Evolutionary conservation across 495 filamentous ascomycete genomes (phyloP).

Genomic region (Aspergillus cristatus): DNA sequence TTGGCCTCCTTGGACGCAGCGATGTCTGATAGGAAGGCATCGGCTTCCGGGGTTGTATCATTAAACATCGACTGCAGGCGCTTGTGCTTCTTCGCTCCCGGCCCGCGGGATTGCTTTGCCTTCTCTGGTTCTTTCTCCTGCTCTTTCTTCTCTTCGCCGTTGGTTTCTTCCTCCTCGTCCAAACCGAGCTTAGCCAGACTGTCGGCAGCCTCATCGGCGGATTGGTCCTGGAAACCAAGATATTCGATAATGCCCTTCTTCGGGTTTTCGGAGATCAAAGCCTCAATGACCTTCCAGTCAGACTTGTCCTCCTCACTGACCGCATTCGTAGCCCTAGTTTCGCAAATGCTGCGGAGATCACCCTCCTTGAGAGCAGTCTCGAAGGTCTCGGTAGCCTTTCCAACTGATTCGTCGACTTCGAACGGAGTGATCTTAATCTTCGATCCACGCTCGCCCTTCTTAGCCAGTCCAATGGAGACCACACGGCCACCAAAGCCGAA

Average conservation of each 20-base stretch:
- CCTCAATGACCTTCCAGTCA: slow-evolving; percentile 90
- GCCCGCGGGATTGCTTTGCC: slow-evolving; percentile 31
- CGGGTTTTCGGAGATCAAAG: slow-evolving; percentile 73
- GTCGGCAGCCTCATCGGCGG: slow-evolving; percentile 42
- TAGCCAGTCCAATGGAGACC: slow-evolving; percentile 59
- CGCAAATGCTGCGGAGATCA: slow-evolving; percentile 70
- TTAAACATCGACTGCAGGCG: slow-evolving; percentile 75
- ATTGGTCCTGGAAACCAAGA: slow-evolving; percentile 68
- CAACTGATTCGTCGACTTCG: slow-evolving; percentile 79
- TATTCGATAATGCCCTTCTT: slow-evolving; percentile 74
- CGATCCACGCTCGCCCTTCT: slow-evolving; percentile 56
- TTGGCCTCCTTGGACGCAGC: slow-evolving; percentile 69
- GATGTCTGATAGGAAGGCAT: slow-evolving; percentile 70
- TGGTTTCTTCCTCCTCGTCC: slow-evolving; percentile 21
- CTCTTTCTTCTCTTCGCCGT: slow-evolving; percentile 40
- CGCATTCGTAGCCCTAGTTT: slow-evolving; percentile 62
- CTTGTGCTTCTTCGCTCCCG: slow-evolving; percentile 45
- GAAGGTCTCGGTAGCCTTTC: slow-evolving; percentile 75
- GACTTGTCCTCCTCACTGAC: slow-evolving; percentile 83
- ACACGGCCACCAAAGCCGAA: slow-evolving; percentile 97
- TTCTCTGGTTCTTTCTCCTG: slow-evolving; percentile 20
- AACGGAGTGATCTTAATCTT: slow-evolving; percentile 78
- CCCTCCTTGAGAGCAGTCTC: slow-evolving; percentile 71
- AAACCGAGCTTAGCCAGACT: slow-evolving; percentile 36
- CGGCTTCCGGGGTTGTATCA: slow-evolving; percentile 65